These are phyloP conservation scores for Luvunga scandens DNA, from an alignment of 345 rosid genomes.

Conservation along the genomic window DNA sequence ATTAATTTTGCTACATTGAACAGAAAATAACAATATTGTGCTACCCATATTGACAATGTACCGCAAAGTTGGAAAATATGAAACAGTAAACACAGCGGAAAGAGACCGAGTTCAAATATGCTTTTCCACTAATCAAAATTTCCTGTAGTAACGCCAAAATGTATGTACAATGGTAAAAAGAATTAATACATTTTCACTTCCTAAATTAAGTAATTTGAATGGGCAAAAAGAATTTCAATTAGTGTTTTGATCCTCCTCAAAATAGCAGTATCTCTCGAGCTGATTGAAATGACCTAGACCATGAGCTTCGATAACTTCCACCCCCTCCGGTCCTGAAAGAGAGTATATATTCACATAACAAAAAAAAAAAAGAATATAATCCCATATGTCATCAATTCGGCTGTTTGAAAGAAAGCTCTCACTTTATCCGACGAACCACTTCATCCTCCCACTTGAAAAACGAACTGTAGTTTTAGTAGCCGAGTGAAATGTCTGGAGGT, in stretches of 20 bases:
- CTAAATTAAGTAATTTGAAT: slow-evolving; percentile 11
- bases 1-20: too few species aligned
- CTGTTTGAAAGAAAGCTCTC: slow-evolving; percentile 11
- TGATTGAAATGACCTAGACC: not conserved
- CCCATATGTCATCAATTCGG: slow-evolving; percentile 7
- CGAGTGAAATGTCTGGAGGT: not conserved
- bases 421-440: not conserved
- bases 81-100: not conserved
- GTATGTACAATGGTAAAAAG: slow-evolving; percentile 31
- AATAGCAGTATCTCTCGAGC: not conserved
- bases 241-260: not conserved
- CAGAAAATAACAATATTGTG: too few species aligned
- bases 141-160: slow-evolving; percentile 1
- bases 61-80: not conserved
- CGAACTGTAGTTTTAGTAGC: not conserved
- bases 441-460: not conserved
- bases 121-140: slow-evolving; percentile 21
- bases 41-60: not conserved
- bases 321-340: not conserved
- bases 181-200: slow-evolving; percentile 10
- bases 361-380: not conserved
- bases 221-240: slow-evolving; percentile 22
- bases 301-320: not conserved
- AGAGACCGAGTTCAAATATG: not conserved
- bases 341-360: not conserved